Evolutionary conservation across 2,329 filamentous ascomycete species (phyloP), one percentile per base, ranked within the genome.

Genomic region (Penicillium concentricum): DNA sequence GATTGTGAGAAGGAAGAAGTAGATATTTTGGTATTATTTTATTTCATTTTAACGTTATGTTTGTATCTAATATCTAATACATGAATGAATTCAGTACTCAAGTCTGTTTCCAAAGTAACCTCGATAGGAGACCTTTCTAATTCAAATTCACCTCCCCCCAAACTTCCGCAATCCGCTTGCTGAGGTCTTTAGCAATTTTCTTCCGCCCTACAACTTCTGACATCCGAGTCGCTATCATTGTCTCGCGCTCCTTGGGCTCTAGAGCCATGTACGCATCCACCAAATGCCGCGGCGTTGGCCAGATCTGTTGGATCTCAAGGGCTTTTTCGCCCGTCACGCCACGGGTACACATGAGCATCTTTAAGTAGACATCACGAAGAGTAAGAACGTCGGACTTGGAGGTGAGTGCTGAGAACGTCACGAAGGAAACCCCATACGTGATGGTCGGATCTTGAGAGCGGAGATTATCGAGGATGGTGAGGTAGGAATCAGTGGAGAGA

Each of bases 271-370:
- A 92, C 0, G 88, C 89, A 66, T 87, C 83, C n/a, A 90, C 77
- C 49, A 94, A 84, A 1, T 85, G 84, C 57, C 83, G 79, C 0
- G 90, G 90, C 2, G 90, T 93, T 61, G 81, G 84, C 88, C 90
- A 94, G n/a, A 81, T 76, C 63, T 85, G 86, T 68, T 93, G 90
- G 13, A 94, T 91, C 73, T 91, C 89, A 5, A 92, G 73, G 0
- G 90, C 90, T 66, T 89, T 90, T 64, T 92, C 89, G 3, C 87
- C 88, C 0, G 88, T 90, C 13, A 94, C 79, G 1, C 89, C 88
- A 53, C 83, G 83, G 2, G 84, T 90, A 61, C 88, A 91, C 89
- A 94, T 92, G 46, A 94, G 81, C 89, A 94, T 93, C 73, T 92
- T 92, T 26, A 94, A 76, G 64, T 85, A 93, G 0, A 92, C 73